Percentiles rank a stretch among this genome's conserved stretches.
phyloP scores from a whole-genome alignment of 2,329 filamentous ascomycete genomes.

The Triangularia verruculosa region DNA sequence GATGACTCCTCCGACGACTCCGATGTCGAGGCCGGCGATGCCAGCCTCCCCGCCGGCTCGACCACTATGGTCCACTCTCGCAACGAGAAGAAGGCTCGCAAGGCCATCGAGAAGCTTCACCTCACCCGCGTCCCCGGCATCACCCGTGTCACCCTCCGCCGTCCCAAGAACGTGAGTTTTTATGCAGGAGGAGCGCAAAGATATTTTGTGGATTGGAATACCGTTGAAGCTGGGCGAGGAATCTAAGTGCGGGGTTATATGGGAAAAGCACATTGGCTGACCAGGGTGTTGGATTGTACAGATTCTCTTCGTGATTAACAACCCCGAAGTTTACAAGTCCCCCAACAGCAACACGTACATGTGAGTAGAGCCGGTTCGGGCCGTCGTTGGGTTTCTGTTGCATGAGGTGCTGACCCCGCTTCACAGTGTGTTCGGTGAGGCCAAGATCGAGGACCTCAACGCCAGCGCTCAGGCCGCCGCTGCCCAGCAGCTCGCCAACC shows the following conservation, averaged over 20 bases:
- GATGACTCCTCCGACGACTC: constrained; percentile 71
- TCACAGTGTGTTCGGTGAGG: constrained; percentile 93
- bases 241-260: constrained; percentile 1
- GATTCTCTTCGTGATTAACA: constrained; percentile 99
- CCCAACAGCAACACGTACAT: constrained; percentile 99
- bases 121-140: constrained; percentile 95
- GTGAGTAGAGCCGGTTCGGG: constrained; percentile 54
- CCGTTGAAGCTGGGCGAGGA: constrained; percentile 10
- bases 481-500: constrained; percentile 88
- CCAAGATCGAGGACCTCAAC: constrained; percentile 99
- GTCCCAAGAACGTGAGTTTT: constrained; percentile 94
- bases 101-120: constrained; percentile 98
- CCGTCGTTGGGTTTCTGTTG: not conserved
- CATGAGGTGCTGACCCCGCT: constrained; percentile 1
- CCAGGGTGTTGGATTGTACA: constrained; percentile 38
- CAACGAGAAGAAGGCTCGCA: constrained; percentile 99
- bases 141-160: constrained; percentile 93
- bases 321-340: constrained; percentile 99
- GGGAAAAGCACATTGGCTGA: constrained; percentile 19
- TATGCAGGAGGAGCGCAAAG: not conserved
- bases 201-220: not conserved
- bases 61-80: constrained; percentile 92
- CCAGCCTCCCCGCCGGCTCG: constrained; percentile 71
- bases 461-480: constrained; percentile 94
- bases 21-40: constrained; percentile 69